phyloP scores from a whole-genome alignment of 2,329 filamentous ascomycete species.

The Grosmannia clavigera region DNA sequence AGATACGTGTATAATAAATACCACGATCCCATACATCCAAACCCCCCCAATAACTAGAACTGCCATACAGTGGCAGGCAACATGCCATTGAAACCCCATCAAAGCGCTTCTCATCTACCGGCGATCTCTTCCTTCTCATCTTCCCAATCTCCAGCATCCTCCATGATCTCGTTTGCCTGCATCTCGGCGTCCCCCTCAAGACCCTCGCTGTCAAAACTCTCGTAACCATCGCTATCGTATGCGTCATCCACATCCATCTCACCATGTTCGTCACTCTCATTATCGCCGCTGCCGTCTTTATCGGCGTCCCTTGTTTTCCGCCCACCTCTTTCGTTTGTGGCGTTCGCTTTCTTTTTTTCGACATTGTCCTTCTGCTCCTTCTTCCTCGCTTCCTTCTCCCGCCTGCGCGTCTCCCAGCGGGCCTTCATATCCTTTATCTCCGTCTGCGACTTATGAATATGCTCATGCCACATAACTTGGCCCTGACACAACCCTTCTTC shows the following conservation, averaged over 20 bases:
- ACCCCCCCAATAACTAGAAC: not conserved
- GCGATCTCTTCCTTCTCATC: constrained; percentile 30
- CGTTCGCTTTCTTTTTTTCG: constrained; percentile 54
- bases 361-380: constrained; percentile 82
- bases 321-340: constrained; percentile 18
- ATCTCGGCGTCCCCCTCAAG: constrained; percentile 37
- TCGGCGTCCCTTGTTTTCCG: constrained; percentile 27
- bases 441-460: constrained; percentile 68
- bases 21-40: not conserved
- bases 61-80: not conserved
- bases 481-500: constrained; percentile 86
- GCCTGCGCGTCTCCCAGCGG: constrained; percentile 64
- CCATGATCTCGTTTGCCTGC: constrained; percentile 35
- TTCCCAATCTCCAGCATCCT: constrained; percentile 39
- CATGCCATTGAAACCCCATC: not conserved
- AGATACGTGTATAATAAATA: not conserved
- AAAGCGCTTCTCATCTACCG: not conserved
- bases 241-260: constrained; percentile 23
- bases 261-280: not conserved
- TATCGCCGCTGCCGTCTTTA: constrained; percentile 18
- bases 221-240: constrained; percentile 31
- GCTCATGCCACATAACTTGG: constrained; percentile 96
- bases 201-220: constrained; percentile 39
- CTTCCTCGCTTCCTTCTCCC: constrained; percentile 72
- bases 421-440: constrained; percentile 71